Percentiles rank a stretch among this genome's conserved stretches.
These are phyloP conservation scores for Boechera stricta DNA, from an alignment of 345 rosid species.

Conservation along the genomic window DNA sequence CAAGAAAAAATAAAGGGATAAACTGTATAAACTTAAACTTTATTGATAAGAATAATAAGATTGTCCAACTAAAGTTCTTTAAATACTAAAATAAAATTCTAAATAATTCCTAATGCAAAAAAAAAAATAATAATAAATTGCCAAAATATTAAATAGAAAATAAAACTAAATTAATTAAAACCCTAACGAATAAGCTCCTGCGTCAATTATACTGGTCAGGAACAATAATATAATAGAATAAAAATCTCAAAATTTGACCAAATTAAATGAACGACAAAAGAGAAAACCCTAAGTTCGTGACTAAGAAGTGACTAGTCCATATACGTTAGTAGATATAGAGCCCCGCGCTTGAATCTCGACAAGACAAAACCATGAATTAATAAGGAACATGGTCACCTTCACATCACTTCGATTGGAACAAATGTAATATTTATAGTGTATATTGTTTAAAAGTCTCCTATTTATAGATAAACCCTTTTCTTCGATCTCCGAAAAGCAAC, in stretches of 20 bases:
- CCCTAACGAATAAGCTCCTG: no score
- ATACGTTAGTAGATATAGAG: constrained; percentile 39
- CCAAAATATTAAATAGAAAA: no score
- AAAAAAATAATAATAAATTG: no score
- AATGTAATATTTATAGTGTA: constrained; percentile 1
- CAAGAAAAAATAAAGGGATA: no score
- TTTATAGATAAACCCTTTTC: constrained; percentile 34
- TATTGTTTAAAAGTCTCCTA: neutral
- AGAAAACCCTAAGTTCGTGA: constrained; percentile 39
- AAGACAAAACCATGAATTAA: constrained; percentile 46
- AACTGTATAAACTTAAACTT: no score
- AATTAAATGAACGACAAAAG: constrained; percentile 7
- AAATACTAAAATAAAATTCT: no score
- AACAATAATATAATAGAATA: constrained; percentile 12
- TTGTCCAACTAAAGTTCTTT: no score
- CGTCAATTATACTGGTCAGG: neutral
- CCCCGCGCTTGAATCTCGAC: constrained; percentile 49
- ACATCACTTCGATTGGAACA: constrained; percentile 48
- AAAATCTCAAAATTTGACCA: constrained; percentile 29
- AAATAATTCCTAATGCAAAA: no score
- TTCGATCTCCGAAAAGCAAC: constrained; percentile 38
- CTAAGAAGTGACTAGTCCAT: constrained; percentile 41
- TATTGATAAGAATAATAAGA: no score
- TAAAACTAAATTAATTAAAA: no score
- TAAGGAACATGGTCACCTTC: constrained; percentile 47